A percentile compares a stretch with the other conserved stretches of the same genome.
These are phyloP conservation scores for Penicillium sp. DNA, from an alignment of 2,329 filamentous ascomycete species.

Conservation along the genomic window DNA sequence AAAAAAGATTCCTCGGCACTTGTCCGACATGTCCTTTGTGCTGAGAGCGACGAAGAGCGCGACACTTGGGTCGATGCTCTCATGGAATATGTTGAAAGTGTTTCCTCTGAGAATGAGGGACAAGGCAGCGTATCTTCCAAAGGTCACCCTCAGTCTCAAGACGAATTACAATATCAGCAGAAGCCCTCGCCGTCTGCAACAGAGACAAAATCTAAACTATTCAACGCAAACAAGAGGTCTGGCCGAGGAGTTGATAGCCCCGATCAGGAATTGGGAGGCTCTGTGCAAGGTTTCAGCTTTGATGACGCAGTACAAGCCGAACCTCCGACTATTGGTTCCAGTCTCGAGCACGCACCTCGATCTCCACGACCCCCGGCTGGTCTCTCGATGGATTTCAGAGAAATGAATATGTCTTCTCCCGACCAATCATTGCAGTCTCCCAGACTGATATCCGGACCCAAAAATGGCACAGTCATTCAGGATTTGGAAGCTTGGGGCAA, in stretches of 20 bases:
- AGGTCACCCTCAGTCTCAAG: conserved; percentile 18
- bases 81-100: conserved; percentile 76
- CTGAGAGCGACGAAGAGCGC: conserved; percentile 88
- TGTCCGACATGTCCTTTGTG: conserved; percentile 91
- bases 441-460: conserved; percentile 76
- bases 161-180: conserved; percentile 17
- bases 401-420: conserved; percentile 22
- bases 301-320: conserved; percentile 58
- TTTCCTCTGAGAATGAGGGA: conserved; percentile 34
- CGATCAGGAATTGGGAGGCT: conserved; percentile 35
- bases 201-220: conserved; percentile 26
- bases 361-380: conserved; percentile 36
- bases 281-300: conserved; percentile 54
- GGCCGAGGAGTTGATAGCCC: conserved; percentile 41
- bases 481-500: conserved; percentile 85
- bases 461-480: conserved; percentile 79
- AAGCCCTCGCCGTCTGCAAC: conserved; percentile 20
- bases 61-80: conserved; percentile 92
- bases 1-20: conserved; percentile 87
- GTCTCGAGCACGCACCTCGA: conserved; percentile 33
- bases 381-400: conserved; percentile 31
- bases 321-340: conserved; percentile 53
- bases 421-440: conserved; percentile 38
- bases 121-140: conserved; percentile 20
- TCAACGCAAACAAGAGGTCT: conserved; percentile 29